Conservation (phyloP, 495 filamentous ascomycete species). For the Collariella sp. region DNA sequence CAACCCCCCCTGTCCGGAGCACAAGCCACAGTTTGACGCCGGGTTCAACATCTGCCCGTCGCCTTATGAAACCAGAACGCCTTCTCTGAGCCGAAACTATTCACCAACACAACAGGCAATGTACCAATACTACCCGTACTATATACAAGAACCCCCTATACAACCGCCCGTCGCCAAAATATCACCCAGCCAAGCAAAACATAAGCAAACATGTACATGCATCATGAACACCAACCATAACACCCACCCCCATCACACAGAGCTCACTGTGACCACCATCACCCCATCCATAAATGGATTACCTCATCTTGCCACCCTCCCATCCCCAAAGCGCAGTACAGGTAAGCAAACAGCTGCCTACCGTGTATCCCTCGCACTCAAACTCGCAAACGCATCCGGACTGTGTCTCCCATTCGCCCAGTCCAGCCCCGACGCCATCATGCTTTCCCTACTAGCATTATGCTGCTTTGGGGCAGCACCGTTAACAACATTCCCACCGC, state of each 20-base stretch:
- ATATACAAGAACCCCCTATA: background rate
- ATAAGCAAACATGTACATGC: background rate
- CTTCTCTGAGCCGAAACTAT: too few relatives aligned
- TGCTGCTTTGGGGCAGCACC: slow-evolving; percentile 16
- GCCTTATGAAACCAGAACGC: too few relatives aligned
- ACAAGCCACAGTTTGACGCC: too few relatives aligned
- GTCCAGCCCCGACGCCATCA: slow-evolving; percentile 63
- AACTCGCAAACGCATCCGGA: slow-evolving; percentile 92
- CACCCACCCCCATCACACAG: background rate
- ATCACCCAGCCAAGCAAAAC: background rate
- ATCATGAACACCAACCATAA: background rate
- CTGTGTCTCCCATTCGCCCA: slow-evolving; percentile 74
- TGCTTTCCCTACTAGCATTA: slow-evolving; percentile 83
- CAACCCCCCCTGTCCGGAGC: too few relatives aligned
- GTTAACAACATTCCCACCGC: slow-evolving; percentile 8
- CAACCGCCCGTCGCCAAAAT: background rate
- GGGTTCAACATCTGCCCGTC: too few relatives aligned
- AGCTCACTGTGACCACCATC: too few relatives aligned
- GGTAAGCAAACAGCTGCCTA: slow-evolving; percentile 1
- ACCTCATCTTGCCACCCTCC: too few relatives aligned
- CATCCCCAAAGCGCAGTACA: background rate
- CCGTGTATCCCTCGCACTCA: slow-evolving; percentile 54
- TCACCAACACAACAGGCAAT: background rate
- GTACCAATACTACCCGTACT: background rate
- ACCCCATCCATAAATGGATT: too few relatives aligned